Evolutionary conservation across 495 filamentous ascomycete genomes (phyloP).

Genomic region (Penicillium verhagenii): DNA sequence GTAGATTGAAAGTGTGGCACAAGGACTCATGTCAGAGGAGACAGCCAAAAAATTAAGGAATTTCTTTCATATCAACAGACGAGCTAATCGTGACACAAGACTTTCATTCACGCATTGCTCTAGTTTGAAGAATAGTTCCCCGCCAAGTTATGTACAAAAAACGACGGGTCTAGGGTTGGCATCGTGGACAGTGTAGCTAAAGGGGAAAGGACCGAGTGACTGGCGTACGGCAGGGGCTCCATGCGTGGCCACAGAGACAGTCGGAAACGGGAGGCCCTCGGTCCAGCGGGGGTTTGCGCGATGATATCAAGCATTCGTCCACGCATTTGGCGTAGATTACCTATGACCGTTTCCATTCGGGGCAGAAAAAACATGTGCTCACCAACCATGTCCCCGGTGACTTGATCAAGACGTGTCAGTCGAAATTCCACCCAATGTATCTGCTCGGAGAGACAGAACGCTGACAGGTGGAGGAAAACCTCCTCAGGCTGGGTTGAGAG

Average conservation of each 20-base stretch:
- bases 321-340: constrained; percentile 5
- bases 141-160: background rate
- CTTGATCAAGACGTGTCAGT: background rate
- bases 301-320: constrained; percentile 6
- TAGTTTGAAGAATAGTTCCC: background rate
- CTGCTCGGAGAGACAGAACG: background rate
- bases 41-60: too few relatives aligned
- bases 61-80: too few relatives aligned
- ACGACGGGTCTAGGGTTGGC: background rate
- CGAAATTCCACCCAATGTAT: constrained; percentile 10
- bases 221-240: background rate
- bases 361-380: constrained; percentile 13
- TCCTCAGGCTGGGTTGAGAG: constrained; percentile 1
- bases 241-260: constrained; percentile 4
- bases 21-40: too few relatives aligned
- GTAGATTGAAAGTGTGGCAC: too few relatives aligned
- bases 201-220: background rate
- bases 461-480: constrained; percentile 7
- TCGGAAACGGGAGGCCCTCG: background rate
- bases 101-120: background rate
- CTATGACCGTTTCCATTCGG: constrained; percentile 2
- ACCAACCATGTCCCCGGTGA: background rate
- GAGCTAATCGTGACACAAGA: background rate
- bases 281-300: background rate
- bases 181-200: background rate